Evolutionary conservation across 2,329 filamentous ascomycete genomes (phyloP), one percentile per base, ranked within the genome.

Genomic region (Colletotrichum tabaci): DNA sequence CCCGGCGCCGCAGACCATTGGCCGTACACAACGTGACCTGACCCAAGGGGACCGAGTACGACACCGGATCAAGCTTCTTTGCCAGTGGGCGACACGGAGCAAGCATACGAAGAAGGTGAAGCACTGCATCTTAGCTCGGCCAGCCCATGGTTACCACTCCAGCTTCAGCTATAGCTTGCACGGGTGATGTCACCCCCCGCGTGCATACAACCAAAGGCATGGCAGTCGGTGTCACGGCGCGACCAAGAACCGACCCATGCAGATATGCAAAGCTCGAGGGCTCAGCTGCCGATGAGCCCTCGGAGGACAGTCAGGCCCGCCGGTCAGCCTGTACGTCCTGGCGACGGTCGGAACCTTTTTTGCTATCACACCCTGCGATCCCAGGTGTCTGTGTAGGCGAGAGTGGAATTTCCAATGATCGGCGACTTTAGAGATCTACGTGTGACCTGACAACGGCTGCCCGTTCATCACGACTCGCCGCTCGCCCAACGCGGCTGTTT

Each of bases 201-300:
- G 8, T 35, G 9, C 30, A 35, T 35, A 35, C 30, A 8, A 35
- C 30, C 8, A 8, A 8, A 35, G 10, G 30, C 13, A 18, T 18
- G 26, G 56, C 65, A 55, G 47, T 35, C n/a, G 38, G 40, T 42
- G 35, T 52, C 60, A 52, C 13, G 21, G 60, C 47, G 60, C 49
- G 18, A 26, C 52, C 40, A 23, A 26, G 12, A 42, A 46, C 38
- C 47, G 38, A 35, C 5, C 35, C 30, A 50, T 49, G 49, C 65
- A 35, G 30, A 35, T 35, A 49, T 23, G 18, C 30, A 35, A 35
- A 50, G 10, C 46, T 35, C 35, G 53, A 47, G 21, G 57, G 38
- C 64, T 35, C 15, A 18, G 40, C 40, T 44, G n/a, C 46, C 30
- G 18, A 55, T 18, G 26, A 10, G 10, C 3, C 9, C 50, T 35